These are phyloP conservation scores for Crucibulum laeve DNA, from an alignment of 768 basidiomycete species.

Conservation along the genomic window DNA sequence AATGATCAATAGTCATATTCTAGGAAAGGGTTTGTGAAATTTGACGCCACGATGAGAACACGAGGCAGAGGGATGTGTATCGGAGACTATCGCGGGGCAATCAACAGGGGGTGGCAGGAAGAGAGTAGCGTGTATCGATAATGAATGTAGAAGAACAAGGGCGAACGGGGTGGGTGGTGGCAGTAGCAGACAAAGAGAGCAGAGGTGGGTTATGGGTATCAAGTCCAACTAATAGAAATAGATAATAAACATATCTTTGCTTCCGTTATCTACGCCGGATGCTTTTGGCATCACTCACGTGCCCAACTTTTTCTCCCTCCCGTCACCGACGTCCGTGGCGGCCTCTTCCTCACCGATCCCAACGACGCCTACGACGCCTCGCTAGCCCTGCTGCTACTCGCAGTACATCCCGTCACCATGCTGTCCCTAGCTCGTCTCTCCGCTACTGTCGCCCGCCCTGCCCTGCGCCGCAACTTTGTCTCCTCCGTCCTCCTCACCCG, in stretches of 20 bases:
- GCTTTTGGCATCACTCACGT: no score
- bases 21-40: constrained; percentile 19
- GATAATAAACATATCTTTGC: no score
- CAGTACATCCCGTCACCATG: no score
- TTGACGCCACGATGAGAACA: constrained; percentile 46
- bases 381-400: no score
- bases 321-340: no score
- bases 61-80: constrained; percentile 42
- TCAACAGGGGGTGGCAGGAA: constrained; percentile 10
- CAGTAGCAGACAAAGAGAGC: neutral
- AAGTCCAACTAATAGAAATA: no score
- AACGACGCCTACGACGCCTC: no score
- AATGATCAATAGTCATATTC: constrained; percentile 22
- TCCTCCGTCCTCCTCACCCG: constrained; percentile 55
- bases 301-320: no score
- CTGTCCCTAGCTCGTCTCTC: constrained; percentile 17
- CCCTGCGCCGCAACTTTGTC: constrained; percentile 25
- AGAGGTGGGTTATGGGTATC: neutral
- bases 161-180: neutral
- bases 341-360: no score
- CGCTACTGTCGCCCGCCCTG: constrained; percentile 9
- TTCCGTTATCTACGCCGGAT: no score
- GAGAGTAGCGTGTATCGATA: neutral
- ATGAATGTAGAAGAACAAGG: neutral
- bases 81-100: constrained; percentile 11